phyloP scores from a whole-genome alignment of 768 basidiomycete species.

The Boletus bicolor region DNA sequence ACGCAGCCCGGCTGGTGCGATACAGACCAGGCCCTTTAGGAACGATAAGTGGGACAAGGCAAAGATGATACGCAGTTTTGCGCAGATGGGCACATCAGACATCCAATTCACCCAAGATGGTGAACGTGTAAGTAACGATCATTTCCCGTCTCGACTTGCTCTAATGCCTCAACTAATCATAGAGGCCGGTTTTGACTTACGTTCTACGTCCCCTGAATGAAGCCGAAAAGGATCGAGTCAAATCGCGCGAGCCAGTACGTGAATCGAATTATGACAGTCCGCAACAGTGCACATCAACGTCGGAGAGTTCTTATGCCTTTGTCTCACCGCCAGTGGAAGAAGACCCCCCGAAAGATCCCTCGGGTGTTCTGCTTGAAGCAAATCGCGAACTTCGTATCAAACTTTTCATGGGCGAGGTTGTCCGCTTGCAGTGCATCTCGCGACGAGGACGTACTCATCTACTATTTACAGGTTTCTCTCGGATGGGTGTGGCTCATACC shows the following conservation, averaged over 20 bases:
- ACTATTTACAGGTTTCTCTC: slow-evolving; percentile 55
- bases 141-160: not conserved
- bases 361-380: slow-evolving; percentile 60
- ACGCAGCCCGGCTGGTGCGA: slow-evolving; percentile 34
- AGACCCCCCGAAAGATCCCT: slow-evolving; percentile 17
- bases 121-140: slow-evolving; percentile 11
- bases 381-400: slow-evolving; percentile 67
- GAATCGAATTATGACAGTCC: not conserved
- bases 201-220: slow-evolving; percentile 38
- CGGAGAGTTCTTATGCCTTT: slow-evolving; percentile 3
- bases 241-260: slow-evolving; percentile 28
- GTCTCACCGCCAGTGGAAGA: slow-evolving; percentile 1
- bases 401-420: slow-evolving; percentile 70
- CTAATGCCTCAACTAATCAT: slow-evolving; percentile 21
- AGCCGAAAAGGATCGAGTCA: slow-evolving; percentile 39
- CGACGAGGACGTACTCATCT: not conserved
- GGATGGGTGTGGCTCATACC: slow-evolving; percentile 90
- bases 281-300: not conserved
- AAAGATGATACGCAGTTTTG: slow-evolving; percentile 81
- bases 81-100: slow-evolving; percentile 48
- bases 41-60: slow-evolving; percentile 62
- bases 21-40: slow-evolving; percentile 42
- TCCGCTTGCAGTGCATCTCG: slow-evolving; percentile 5
- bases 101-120: not conserved
- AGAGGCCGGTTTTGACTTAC: slow-evolving; percentile 42